A percentile compares a stretch with the other conserved stretches of the same genome.
phyloP scores from a whole-genome alignment of 2,329 filamentous ascomycete genomes.

The Colletotrichum sp. region DNA sequence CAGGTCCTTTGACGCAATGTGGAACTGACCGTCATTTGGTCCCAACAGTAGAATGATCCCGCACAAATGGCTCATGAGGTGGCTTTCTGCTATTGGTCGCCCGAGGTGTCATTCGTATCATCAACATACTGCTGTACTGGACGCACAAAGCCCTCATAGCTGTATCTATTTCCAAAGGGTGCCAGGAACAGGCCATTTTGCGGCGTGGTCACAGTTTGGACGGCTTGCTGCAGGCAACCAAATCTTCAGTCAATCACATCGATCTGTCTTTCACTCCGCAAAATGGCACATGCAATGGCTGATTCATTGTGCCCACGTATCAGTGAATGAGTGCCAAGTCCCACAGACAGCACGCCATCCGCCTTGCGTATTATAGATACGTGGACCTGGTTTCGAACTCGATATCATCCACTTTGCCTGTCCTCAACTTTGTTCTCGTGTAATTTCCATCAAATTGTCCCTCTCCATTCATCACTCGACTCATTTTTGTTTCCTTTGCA shows the following conservation, averaged over 20 bases:
- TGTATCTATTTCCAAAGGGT: neutral
- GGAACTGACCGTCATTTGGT: neutral
- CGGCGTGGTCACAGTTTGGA: neutral
- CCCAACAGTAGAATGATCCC: neutral
- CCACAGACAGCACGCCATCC: neutral
- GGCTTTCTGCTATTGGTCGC: neutral
- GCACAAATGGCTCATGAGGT: neutral
- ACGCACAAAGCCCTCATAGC: neutral
- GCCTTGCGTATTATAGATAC: neutral
- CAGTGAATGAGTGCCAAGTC: neutral
- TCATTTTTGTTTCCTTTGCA: neutral
- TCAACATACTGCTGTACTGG: neutral
- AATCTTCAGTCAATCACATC: neutral
- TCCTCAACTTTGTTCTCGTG: neutral
- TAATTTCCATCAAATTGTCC: neutral
- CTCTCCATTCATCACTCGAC: rapidly evolving
- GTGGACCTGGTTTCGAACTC: neutral
- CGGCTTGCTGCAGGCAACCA: neutral
- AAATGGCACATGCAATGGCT: neutral
- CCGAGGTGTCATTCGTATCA: neutral
- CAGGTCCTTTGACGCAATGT: neutral
- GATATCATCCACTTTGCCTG: neutral
- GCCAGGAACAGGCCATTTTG: neutral
- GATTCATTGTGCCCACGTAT: neutral
- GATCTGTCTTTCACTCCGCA: neutral